A percentile compares a stretch with the other conserved stretches of the same genome.
Conservation (phyloP, 176 grass and related monocot genomes). For the Pontederia crassipes region DNA sequence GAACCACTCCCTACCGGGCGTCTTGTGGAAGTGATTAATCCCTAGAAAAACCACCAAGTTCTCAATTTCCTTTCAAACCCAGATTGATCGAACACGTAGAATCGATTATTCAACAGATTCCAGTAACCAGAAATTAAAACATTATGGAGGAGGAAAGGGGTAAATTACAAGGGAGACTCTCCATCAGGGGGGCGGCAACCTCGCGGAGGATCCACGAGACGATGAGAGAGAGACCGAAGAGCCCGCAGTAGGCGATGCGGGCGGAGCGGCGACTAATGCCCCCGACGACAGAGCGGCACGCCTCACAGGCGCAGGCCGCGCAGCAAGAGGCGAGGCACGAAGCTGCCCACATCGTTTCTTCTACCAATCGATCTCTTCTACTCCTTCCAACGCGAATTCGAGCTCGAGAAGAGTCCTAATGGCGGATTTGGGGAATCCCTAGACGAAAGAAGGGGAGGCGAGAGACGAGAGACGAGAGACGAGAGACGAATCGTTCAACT, state of each 20-base stretch:
- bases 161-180: constrained; percentile 65
- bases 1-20: constrained; percentile 97
- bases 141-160: too few relatives aligned
- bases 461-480: too few relatives aligned
- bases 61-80: neutral
- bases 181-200: constrained; percentile 93
- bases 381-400: too few relatives aligned
- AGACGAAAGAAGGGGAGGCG: too few relatives aligned
- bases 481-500: too few relatives aligned
- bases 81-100: too few relatives aligned
- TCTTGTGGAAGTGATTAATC: constrained; percentile 98
- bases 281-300: constrained; percentile 87
- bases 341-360: constrained; percentile 71
- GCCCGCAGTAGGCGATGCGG: constrained; percentile 97
- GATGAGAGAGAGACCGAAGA: constrained; percentile 96
- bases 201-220: constrained; percentile 89
- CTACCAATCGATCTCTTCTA: too few relatives aligned
- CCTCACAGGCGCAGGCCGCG: constrained; percentile 98
- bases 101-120: too few relatives aligned
- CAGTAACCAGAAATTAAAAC: constrained; percentile 1
- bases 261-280: constrained; percentile 96
- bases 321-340: constrained; percentile 99
- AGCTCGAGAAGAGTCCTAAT: too few relatives aligned
- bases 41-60: constrained; percentile 24
- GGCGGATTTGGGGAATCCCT: too few relatives aligned